Evolutionary conservation across 1,284 basidiomycete genomes (phyloP).

Genomic region (Rugosomyces carneus): DNA sequence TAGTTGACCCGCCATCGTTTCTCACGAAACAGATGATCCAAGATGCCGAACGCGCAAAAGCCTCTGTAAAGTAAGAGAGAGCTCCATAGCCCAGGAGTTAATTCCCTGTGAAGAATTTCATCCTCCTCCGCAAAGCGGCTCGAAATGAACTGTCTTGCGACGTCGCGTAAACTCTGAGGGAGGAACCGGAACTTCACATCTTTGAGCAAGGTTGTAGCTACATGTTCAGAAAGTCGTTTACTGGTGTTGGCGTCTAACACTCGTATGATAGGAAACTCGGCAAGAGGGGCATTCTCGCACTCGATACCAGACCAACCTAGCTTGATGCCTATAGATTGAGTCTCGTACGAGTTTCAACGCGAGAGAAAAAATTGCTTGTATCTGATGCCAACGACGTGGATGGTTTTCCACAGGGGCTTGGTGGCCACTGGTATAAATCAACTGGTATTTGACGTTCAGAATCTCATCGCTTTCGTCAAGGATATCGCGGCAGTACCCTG

Average conservation of each 20-base stretch:
- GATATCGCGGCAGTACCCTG: slow-evolving; percentile 33
- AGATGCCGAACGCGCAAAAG: slow-evolving; percentile 35
- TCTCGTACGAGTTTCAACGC: slow-evolving; percentile 8
- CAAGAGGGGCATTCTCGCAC: slow-evolving; percentile 9
- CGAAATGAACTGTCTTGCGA: slow-evolving; percentile 22
- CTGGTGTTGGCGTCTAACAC: slow-evolving; percentile 24
- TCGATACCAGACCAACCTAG: slow-evolving; percentile 17
- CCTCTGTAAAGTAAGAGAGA: slow-evolving; percentile 32
- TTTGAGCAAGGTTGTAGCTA: slow-evolving; percentile 22
- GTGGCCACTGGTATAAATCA: slow-evolving; percentile 42
- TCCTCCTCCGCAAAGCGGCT: neutral
- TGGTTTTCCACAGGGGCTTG: slow-evolving; percentile 35
- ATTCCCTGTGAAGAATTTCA: slow-evolving; percentile 2
- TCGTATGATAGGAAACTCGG: slow-evolving; percentile 29
- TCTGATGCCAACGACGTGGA: slow-evolving; percentile 41
- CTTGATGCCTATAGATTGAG: neutral
- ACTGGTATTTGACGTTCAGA: slow-evolving; percentile 40
- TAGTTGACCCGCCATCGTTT: slow-evolving; percentile 49
- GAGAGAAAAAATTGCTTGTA: slow-evolving; percentile 32
- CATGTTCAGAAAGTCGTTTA: slow-evolving; percentile 16
- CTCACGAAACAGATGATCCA: slow-evolving; percentile 34
- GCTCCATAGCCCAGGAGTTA: neutral
- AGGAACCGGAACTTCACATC: slow-evolving; percentile 21
- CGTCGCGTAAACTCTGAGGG: slow-evolving; percentile 10
- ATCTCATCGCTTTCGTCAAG: slow-evolving; percentile 53